A percentile compares a stretch with the other conserved stretches of the same genome.
Evolutionary conservation across 805 yeast genomes (phyloP).

Genomic region (Candida ulmi): DNA sequence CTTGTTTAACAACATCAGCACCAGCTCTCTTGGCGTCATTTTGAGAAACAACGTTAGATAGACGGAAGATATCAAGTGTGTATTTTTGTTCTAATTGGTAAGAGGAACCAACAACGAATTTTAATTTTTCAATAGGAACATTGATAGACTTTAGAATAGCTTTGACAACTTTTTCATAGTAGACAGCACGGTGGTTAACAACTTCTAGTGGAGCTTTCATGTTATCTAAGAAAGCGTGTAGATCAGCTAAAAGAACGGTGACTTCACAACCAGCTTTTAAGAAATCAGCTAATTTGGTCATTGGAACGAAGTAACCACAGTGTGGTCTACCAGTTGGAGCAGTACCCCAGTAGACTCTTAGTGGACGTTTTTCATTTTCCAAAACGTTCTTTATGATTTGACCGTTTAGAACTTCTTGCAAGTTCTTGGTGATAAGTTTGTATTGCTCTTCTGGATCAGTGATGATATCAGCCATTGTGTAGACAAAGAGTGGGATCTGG

Average conservation of each 20-base stretch:
- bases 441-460: constrained; percentile 57
- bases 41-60: constrained; percentile 81
- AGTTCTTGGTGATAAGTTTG: constrained; percentile 72
- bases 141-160: constrained; percentile 79
- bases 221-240: constrained; percentile 95
- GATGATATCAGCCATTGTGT: constrained; percentile 11
- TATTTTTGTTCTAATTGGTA: constrained; percentile 77
- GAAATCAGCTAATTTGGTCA: constrained; percentile 94
- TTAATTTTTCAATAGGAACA: constrained; percentile 86
- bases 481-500: too few relatives aligned
- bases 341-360: constrained; percentile 96
- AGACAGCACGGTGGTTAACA: constrained; percentile 81
- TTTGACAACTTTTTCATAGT: constrained; percentile 80
- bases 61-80: constrained; percentile 83
- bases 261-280: constrained; percentile 95
- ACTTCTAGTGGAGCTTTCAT: constrained; percentile 97
- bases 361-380: constrained; percentile 74
- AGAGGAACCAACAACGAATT: constrained; percentile 82
- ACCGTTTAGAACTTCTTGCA: constrained; percentile 88
- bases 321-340: constrained; percentile 99
- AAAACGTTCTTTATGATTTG: constrained; percentile 82
- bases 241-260: constrained; percentile 84
- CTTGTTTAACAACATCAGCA: constrained; percentile 98
- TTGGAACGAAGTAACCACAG: constrained; percentile 97
- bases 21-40: constrained; percentile 99